Conservation (phyloP, 495 filamentous ascomycete species). For the Trichocladium antarcticum region DNA sequence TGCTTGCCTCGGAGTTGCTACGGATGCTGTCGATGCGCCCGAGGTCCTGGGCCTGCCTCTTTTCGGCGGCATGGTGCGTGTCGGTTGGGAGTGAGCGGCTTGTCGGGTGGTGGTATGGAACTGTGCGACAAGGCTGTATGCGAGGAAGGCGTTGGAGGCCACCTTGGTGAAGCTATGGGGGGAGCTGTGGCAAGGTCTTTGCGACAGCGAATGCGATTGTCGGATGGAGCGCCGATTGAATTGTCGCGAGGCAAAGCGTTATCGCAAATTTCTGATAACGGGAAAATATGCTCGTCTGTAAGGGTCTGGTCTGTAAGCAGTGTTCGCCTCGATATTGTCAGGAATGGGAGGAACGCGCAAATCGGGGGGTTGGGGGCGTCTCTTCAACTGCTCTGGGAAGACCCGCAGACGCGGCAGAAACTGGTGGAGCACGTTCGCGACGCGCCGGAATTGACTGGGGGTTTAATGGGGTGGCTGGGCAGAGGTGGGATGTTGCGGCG, state of each 20-base stretch:
- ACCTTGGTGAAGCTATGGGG: background rate
- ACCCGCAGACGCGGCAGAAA: background rate
- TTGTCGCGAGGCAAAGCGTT: background rate
- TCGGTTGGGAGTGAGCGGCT: background rate
- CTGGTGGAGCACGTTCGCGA: background rate
- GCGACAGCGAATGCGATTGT: background rate
- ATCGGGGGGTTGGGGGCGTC: slow-evolving; percentile 5
- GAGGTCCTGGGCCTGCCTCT: background rate
- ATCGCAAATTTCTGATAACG: background rate
- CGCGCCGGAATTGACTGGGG: slow-evolving; percentile 5
- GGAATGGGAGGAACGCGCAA: slow-evolving; percentile 5
- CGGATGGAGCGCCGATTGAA: background rate
- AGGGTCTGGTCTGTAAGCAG: background rate
- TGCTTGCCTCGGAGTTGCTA: background rate
- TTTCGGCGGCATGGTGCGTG: slow-evolving; percentile 6
- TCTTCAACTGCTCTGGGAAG: background rate
- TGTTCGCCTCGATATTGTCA: background rate
- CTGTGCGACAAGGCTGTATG: background rate
- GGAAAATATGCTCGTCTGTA: background rate
- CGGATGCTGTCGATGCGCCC: background rate
- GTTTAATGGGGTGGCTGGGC: slow-evolving; percentile 16
- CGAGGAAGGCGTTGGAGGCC: background rate
- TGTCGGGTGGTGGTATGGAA: background rate
- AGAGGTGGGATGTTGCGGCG: background rate
- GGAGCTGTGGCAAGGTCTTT: background rate